These are phyloP conservation scores for Galeopsis tetrahit DNA, from an alignment of 257 asterid genomes.

Conservation along the genomic window DNA sequence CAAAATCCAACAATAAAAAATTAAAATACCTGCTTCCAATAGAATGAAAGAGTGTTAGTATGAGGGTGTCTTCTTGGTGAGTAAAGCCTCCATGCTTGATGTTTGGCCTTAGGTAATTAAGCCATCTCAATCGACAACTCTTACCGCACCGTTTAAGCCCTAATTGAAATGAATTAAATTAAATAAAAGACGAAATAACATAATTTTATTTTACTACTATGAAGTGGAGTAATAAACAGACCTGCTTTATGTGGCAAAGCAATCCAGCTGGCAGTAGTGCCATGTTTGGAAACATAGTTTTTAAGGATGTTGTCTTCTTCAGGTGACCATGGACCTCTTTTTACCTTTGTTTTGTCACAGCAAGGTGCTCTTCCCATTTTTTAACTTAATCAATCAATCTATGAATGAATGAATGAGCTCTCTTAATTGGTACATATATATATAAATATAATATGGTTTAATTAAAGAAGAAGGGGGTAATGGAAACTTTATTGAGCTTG, in stretches of 20 bases:
- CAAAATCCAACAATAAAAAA: too few relatives aligned
- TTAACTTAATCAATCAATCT: too few relatives aligned
- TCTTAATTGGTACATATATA: background rate
- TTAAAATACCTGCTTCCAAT: constrained; percentile 66
- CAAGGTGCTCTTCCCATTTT: constrained; percentile 85
- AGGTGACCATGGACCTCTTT: constrained; percentile 84
- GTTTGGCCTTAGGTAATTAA: constrained; percentile 72
- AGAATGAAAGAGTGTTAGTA: constrained; percentile 47
- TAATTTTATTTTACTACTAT: too few relatives aligned
- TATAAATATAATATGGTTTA: background rate
- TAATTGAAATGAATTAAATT: constrained; percentile 8
- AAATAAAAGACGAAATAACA: background rate
- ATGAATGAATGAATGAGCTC: background rate
- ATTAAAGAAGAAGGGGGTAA: background rate
- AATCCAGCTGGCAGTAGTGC: constrained; percentile 77
- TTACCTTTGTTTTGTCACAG: constrained; percentile 72
- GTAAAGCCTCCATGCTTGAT: constrained; percentile 74
- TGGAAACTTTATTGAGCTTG: constrained; percentile 33
- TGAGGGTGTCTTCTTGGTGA: constrained; percentile 60
- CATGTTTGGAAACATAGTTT: constrained; percentile 48
- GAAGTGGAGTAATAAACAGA: constrained; percentile 15
- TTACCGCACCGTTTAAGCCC: constrained; percentile 80
- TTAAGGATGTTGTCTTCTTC: constrained; percentile 67
- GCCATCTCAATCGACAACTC: constrained; percentile 82
- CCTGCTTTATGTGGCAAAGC: constrained; percentile 82